Percentiles rank a stretch among this genome's conserved stretches.
These are phyloP conservation scores for Colletotrichum sp. DNA, from an alignment of 2,329 filamentous ascomycete species.

Conservation along the genomic window DNA sequence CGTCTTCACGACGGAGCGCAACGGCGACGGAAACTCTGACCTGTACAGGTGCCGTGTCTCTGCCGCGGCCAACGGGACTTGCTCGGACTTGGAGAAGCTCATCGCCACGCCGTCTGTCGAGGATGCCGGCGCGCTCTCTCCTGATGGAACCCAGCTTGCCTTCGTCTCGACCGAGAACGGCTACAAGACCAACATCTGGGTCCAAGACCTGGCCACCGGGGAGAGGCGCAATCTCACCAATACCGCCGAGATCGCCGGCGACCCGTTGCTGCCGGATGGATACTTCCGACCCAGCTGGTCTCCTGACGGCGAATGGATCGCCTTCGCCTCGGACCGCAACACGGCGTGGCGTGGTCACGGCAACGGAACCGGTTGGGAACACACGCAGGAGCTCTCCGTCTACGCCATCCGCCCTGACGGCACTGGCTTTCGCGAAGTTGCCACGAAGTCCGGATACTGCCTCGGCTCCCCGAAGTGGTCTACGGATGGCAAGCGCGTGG, in stretches of 20 bases:
- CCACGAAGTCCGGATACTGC: background rate
- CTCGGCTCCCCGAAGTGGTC: conserved; percentile 8
- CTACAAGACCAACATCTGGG: conserved; percentile 6
- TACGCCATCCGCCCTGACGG: conserved; percentile 8
- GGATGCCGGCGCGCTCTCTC: conserved; percentile 2
- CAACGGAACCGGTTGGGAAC: conserved; percentile 11
- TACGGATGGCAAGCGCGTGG: background rate
- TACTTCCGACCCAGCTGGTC: conserved; percentile 10
- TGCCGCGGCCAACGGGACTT: background rate
- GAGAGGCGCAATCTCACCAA: conserved; percentile 8
- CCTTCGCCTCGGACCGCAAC: conserved; percentile 9
- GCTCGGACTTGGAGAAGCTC: background rate
- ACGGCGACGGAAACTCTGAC: conserved; percentile 11
- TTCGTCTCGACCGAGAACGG: conserved; percentile 12
- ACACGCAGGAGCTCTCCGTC: conserved; percentile 5
- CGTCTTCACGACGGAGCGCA: conserved; percentile 7
- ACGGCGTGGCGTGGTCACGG: conserved; percentile 3
- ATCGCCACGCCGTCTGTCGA: conserved; percentile 7
- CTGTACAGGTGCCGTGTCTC: conserved; percentile 5
- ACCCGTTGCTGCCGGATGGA: background rate
- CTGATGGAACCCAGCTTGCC: background rate
- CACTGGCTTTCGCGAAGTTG: background rate
- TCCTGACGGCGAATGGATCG: conserved; percentile 7
- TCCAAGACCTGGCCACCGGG: background rate
- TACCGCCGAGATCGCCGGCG: background rate